Evolutionary conservation across 768 basidiomycete genomes (phyloP), one percentile per base, ranked within the genome.

Genomic region (Candolleomyces eurysporus): DNA sequence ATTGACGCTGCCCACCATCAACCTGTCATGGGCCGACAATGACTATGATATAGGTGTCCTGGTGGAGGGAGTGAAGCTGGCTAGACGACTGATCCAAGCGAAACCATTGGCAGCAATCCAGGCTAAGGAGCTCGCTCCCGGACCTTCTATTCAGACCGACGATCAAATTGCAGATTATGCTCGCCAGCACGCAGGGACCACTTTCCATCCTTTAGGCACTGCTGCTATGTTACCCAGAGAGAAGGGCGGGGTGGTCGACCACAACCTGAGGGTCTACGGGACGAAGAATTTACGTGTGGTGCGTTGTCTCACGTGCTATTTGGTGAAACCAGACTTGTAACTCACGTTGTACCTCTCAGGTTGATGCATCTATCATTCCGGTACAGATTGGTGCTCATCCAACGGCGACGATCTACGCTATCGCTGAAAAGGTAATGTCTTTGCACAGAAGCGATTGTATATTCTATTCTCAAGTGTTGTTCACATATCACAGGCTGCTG

Each of bases 191-290:
- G 39, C 60, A n/a, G 43, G 39, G 17, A 62, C 61, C n/a, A 52
- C 50, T 8, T 43, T 49, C 31, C 59, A 57, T 17, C 63, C 68
- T 7, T 26, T 68, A 5, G 71, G 70, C 13, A 71, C 72, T 3
- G 65, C 64, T 42, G 60, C 71, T 13, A 72, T 75, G 71, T 63
- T 72, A 39, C 69, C 71, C 22, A 65, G 53, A 36, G 61, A 65
- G n/a, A 59, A 65, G 32, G 74, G 72, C 21, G 74, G 74, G 46
- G 74, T 75, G 13, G 73, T 76, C 22, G 73, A 73, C 58, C 59
- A 68, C n/a, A 56, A 63, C 10, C 61, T 76, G 50, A 66, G 58
- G 49, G 74, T 76, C 11, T 75, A 74, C 57, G 74, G 74, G 21
- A 69, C 69, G 9, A 60, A 53, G 40, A 72, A 75, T 50, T 22